These are phyloP conservation scores for Alternaria conjuncta DNA, from an alignment of 2,329 filamentous ascomycete species.

Conservation along the genomic window DNA sequence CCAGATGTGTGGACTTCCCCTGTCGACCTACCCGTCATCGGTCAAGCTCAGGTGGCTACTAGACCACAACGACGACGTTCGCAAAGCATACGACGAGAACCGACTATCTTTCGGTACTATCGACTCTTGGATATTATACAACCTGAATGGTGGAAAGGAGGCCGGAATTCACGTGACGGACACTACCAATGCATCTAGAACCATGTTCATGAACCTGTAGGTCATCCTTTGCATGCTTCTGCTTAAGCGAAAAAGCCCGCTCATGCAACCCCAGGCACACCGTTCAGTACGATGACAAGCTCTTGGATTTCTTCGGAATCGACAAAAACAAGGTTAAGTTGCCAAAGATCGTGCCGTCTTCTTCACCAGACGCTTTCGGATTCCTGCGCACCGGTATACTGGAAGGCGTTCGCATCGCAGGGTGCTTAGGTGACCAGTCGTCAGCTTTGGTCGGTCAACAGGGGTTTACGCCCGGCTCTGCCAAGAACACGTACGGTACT, in stretches of 20 bases:
- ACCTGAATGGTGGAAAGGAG: slow-evolving; percentile 75
- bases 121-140: slow-evolving; percentile 87
- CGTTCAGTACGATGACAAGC: slow-evolving; percentile 76
- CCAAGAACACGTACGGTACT: slow-evolving; percentile 92
- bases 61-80: slow-evolving; percentile 71
- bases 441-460: slow-evolving; percentile 85
- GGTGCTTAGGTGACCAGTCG: slow-evolving; percentile 86
- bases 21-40: slow-evolving; percentile 87
- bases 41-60: slow-evolving; percentile 87
- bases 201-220: slow-evolving; percentile 89
- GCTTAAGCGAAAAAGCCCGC: slow-evolving; percentile 1
- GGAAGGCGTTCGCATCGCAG: slow-evolving; percentile 75
- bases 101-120: slow-evolving; percentile 84
- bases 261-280: slow-evolving; percentile 56
- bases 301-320: slow-evolving; percentile 81
- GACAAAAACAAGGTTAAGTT: slow-evolving; percentile 74
- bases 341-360: slow-evolving; percentile 84
- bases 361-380: slow-evolving; percentile 76
- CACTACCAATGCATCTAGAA: slow-evolving; percentile 84
- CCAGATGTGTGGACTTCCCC: slow-evolving; percentile 77
- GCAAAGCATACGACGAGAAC: slow-evolving; percentile 76
- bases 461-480: slow-evolving; percentile 79
- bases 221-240: background rate
- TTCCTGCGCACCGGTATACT: slow-evolving; percentile 69
- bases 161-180: slow-evolving; percentile 80